phyloP scores from a whole-genome alignment of 2,329 filamentous ascomycete genomes.

The Cladosporium austrohemisphaericum region DNA sequence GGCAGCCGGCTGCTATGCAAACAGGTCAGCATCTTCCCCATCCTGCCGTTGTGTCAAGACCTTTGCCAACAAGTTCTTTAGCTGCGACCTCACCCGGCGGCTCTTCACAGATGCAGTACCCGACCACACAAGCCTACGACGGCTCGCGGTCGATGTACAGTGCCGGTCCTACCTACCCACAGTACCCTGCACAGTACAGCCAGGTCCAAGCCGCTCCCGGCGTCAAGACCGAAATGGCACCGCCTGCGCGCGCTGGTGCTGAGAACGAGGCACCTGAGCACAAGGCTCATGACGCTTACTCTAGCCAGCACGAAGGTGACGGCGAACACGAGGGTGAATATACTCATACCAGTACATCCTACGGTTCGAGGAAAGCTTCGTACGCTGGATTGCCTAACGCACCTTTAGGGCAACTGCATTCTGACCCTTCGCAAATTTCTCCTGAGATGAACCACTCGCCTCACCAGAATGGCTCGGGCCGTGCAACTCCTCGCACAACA shows the following conservation, averaged over 20 bases:
- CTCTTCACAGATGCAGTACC: slow-evolving; percentile 75
- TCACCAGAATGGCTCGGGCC: slow-evolving; percentile 75
- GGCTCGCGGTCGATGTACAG: slow-evolving; percentile 75
- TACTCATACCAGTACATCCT: slow-evolving; percentile 70
- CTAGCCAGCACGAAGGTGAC: slow-evolving; percentile 39
- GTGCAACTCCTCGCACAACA: slow-evolving; percentile 79
- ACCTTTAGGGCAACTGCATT: slow-evolving; percentile 59
- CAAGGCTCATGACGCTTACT: slow-evolving; percentile 62
- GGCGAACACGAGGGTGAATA: slow-evolving; percentile 65
- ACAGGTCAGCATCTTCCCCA: slow-evolving; percentile 73
- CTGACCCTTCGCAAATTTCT: slow-evolving; percentile 72
- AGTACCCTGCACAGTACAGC: slow-evolving; percentile 63
- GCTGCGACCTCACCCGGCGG: slow-evolving; percentile 76
- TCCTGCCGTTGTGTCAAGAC: slow-evolving; percentile 51
- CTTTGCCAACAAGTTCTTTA: slow-evolving; percentile 81
- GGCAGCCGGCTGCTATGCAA: slow-evolving; percentile 42
- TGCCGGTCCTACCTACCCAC: slow-evolving; percentile 48
- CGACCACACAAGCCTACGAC: slow-evolving; percentile 68
- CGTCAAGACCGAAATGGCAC: slow-evolving; percentile 84
- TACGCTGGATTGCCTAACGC: slow-evolving; percentile 73
- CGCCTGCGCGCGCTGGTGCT: slow-evolving; percentile 59
- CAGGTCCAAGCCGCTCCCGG: slow-evolving; percentile 57
- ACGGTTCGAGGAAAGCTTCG: slow-evolving; percentile 66
- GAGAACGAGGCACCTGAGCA: slow-evolving; percentile 61
- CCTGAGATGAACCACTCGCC: slow-evolving; percentile 81